phyloP scores from a whole-genome alignment of 441 rosid genomes.

The Geranium incanum region DNA sequence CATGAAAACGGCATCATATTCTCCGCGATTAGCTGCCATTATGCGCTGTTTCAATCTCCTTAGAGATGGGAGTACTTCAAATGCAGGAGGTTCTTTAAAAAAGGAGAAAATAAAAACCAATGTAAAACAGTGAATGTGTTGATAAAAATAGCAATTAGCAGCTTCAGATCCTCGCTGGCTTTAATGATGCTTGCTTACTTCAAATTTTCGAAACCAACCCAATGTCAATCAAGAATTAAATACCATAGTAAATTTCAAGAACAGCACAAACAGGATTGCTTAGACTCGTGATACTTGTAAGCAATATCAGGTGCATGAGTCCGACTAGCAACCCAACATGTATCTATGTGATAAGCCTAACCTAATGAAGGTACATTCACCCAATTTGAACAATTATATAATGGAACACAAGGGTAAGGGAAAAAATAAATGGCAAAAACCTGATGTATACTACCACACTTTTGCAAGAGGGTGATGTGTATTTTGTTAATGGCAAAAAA shows the following conservation, averaged over 20 bases:
- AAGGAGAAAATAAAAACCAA: constrained; percentile 8
- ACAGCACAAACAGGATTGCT: not conserved
- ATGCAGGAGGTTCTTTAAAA: constrained; percentile 76
- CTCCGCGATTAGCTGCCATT: constrained; percentile 68
- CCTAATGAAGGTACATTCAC: not conserved
- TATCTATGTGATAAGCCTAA: not conserved
- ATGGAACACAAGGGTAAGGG: not conserved
- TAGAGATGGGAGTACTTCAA: constrained; percentile 79
- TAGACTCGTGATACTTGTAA: not conserved
- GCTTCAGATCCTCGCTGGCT: no score
- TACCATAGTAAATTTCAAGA: not conserved
- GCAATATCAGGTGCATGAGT: not conserved
- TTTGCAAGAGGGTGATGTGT: no score
- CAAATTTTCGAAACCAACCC: not conserved
- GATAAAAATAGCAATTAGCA: no score
- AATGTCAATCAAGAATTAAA: not conserved
- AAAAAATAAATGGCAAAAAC: not conserved
- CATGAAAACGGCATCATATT: constrained; percentile 87
- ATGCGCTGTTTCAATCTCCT: constrained; percentile 73
- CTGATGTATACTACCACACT: no score
- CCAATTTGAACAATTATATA: not conserved
- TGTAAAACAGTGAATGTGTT: not conserved
- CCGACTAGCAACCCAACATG: not conserved
- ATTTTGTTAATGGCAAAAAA: no score
- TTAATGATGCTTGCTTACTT: no score